Evolutionary conservation across 352 stramenopile genomes (phyloP), one percentile per base, ranked within the genome.

Genomic region (Globisporangium lucens): DNA sequence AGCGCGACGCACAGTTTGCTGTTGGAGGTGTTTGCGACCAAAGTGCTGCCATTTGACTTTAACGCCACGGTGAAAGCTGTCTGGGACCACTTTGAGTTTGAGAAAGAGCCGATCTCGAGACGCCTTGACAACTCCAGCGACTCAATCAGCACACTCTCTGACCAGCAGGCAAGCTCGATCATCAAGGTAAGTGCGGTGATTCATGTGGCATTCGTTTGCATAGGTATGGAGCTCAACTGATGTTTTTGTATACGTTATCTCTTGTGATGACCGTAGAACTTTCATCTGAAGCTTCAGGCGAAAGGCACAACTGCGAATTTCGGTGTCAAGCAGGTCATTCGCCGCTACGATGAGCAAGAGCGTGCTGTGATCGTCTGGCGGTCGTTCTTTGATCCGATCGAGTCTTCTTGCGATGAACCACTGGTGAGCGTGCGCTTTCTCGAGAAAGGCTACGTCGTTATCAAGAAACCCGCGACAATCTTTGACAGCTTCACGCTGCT

Each of bases 321-420:
- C 67, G 72, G 73, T 1, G 75, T 89, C 15, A 81, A 89, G 61
- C 78, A 90, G 58, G 75, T 89, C n/a, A 64, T 83, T 20, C 75
- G 77, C 4, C 73, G 75, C 22, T 86, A 84, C 52, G 62, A 79
- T 10, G 78, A 89, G 59, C 55, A 74, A 46, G 69, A 78, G n/a
- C 78, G 78, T 10, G 64, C 84, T 2, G 75, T 90, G 49, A 75
- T 90, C 22, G 80, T 85, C 20, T 90, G 80, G 80, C 73, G 70
- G 43, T 77, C 80, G 22, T 77, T 83, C 63, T 82, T 83, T 65
- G 74, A 88, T 33, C 78, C 78, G 3, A 65, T 85, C 30, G 77
- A 79, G 71, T 90, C 85, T 56, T 77, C 41, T 47, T 89, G 67
- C n/a, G 72, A 75, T 27, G 71, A 78, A 22, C 74, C 78, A 10